Base-by-base conservation (phyloP, 176 grass and related monocot species). In the Musa beccarii region DNA sequence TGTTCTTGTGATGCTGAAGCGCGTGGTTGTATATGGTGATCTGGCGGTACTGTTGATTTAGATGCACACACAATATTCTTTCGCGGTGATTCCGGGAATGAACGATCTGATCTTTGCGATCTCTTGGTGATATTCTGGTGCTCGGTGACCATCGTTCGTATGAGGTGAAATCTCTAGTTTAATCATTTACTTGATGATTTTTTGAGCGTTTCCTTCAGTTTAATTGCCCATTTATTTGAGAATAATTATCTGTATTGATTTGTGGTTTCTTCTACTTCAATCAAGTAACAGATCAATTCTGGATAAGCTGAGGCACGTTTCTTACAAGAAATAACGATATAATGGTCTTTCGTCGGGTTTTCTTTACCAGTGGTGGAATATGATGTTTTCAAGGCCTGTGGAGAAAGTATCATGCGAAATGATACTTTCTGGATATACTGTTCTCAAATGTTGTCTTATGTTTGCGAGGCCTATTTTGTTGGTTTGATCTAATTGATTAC, bases 11-110 rank as follows among this genome's bases (percentile, higher is more conserved):
- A 65, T 66, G 49, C 43, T 12, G 75, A 65, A 52, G 61, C 22
- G 65, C 20, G 14, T 16, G 61, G 21, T 66, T 65, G 61, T 49
- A 77, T 77, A 11, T 53, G 17, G 59, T 66, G 75, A 77, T 77
- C 75, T 77, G 49, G 49, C n/a, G 61, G n/a, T 25, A 24, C 12
- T 51, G 52, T 21, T 76, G 74, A 20, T 23, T 49, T 63, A 50
- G 65, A 11, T 68, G 34, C 26, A 16, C n/a, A 9, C 56, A 15
- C 57, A 21, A 2, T 16, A 51, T 70, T 10, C 10, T 20, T 70
- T 70, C 17, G 68, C 11, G 34, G 68, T 34, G 15, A 70, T 51
- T 70, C 13, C 20, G 17, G 49, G 43, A 70, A 70, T 34, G 68
- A 70, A 20, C 9, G 34, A 19, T 51, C 9, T 43, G 34, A 43